A percentile compares a stretch with the other conserved stretches of the same genome.
Evolutionary conservation across 2,329 filamentous ascomycete species (phyloP).

Genomic region (Iodosphaeria phyllophila): DNA sequence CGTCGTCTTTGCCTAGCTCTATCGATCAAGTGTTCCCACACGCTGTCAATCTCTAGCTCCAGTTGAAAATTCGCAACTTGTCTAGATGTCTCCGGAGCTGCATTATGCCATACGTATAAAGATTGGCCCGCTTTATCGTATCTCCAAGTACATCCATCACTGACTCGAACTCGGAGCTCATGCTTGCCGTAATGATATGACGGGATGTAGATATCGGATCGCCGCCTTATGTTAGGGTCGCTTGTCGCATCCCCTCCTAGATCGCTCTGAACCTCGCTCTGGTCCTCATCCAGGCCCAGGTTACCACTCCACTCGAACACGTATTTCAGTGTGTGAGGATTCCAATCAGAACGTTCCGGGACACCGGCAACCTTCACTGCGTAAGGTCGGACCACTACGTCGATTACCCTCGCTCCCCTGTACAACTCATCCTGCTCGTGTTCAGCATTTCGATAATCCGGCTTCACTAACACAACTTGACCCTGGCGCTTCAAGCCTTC

Average conservation of each 20-base stretch:
- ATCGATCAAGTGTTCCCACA: too few relatives aligned
- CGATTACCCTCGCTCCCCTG: conserved; percentile 17
- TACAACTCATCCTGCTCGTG: conserved; percentile 18
- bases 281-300: not conserved
- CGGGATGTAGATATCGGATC: conserved; percentile 21
- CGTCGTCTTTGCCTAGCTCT: too few relatives aligned
- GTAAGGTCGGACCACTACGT: conserved; percentile 21
- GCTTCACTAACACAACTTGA: conserved; percentile 2
- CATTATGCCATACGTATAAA: too few relatives aligned
- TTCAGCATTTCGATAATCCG: conserved; percentile 14
- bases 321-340: conserved; percentile 15
- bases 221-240: too few relatives aligned
- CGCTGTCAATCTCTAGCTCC: too few relatives aligned
- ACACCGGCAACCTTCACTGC: conserved; percentile 19
- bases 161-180: conserved; percentile 10
- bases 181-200: conserved; percentile 17
- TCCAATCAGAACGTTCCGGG: conserved; percentile 16
- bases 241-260: too few relatives aligned
- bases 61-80: too few relatives aligned
- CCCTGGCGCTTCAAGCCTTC: conserved; percentile 11
- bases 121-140: conserved; percentile 12
- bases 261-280: not conserved
- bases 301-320: conserved; percentile 15
- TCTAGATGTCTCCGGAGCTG: too few relatives aligned
- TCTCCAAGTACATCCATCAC: conserved; percentile 12